Conservation (phyloP, 75 land plant species). For the Picea glauca region DNA sequence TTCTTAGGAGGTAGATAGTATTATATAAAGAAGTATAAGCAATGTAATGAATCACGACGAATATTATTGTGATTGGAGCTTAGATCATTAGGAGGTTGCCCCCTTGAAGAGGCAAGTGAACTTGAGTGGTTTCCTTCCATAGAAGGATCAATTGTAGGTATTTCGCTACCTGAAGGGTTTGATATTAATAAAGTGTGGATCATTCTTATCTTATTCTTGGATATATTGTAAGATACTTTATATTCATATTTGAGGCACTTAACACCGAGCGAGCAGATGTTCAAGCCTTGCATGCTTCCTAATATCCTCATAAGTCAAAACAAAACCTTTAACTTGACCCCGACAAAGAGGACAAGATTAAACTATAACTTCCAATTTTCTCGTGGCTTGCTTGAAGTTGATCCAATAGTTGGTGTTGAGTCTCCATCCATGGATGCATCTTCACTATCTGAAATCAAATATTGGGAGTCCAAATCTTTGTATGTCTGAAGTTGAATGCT, state of each 20-base stretch:
- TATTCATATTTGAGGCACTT: not conserved
- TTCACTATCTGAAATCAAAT: conserved; percentile 7
- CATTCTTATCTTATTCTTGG: too few relatives aligned
- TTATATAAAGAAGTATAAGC: too few relatives aligned
- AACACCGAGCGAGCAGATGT: conserved; percentile 60
- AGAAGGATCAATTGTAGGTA: too few relatives aligned
- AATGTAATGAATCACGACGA: too few relatives aligned
- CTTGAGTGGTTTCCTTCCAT: too few relatives aligned
- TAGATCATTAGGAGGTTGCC: too few relatives aligned
- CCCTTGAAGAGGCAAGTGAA: too few relatives aligned
- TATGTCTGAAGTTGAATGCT: not conserved
- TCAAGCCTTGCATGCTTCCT: conserved; percentile 52
- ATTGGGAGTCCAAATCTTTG: not conserved
- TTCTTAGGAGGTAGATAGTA: too few relatives aligned
- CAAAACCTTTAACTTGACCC: conserved; percentile 73
- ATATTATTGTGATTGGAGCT: too few relatives aligned
- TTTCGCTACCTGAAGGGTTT: too few relatives aligned
- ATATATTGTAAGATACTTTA: too few relatives aligned
- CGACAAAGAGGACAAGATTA: conserved; percentile 73
- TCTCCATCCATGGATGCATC: conserved; percentile 17
- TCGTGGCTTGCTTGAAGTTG: not conserved
- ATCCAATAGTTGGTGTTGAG: not conserved
- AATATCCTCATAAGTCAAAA: conserved; percentile 61
- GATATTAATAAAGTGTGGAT: too few relatives aligned
- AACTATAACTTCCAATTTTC: conserved; percentile 33